phyloP scores from a whole-genome alignment of 2,329 filamentous ascomycete genomes.

The Sordariomycetes sp. region DNA sequence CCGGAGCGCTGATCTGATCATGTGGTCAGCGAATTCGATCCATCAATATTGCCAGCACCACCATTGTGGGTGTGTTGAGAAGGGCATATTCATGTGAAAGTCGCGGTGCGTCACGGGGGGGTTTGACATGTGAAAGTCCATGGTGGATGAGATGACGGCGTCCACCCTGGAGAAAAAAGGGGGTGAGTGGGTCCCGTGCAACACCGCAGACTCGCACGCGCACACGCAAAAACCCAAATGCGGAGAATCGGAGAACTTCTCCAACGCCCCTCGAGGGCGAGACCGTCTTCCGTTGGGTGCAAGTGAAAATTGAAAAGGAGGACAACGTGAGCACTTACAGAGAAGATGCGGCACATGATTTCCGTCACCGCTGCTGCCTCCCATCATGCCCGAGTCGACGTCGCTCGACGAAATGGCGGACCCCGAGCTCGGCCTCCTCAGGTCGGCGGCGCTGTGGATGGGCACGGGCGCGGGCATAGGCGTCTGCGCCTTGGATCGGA shows the following conservation, averaged over 20 bases:
- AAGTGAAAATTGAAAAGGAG: neutral
- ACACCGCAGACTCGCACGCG: too few relatives aligned
- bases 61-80: neutral
- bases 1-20: conserved; percentile 6
- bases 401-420: conserved; percentile 22
- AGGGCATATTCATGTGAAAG: neutral
- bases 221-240: neutral
- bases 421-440: conserved; percentile 26
- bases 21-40: conserved; percentile 4
- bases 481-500: too few relatives aligned
- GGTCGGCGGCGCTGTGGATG: conserved; percentile 26
- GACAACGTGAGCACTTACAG: conserved; percentile 35
- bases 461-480: conserved; percentile 13
- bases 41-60: neutral
- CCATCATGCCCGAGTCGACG: conserved; percentile 11
- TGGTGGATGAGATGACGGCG: too few relatives aligned
- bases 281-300: neutral
- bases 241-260: conserved; percentile 3
- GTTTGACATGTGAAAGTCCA: conserved; percentile 14
- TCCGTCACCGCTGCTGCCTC: conserved; percentile 26
- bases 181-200: too few relatives aligned
- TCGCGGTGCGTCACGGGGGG: conserved; percentile 10
- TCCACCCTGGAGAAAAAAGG: too few relatives aligned
- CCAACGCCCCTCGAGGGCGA: neutral
- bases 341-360: conserved; percentile 38